Evolutionary conservation across 2,329 filamentous ascomycete species (phyloP).

Genomic region (Emergomyces orientalis): DNA sequence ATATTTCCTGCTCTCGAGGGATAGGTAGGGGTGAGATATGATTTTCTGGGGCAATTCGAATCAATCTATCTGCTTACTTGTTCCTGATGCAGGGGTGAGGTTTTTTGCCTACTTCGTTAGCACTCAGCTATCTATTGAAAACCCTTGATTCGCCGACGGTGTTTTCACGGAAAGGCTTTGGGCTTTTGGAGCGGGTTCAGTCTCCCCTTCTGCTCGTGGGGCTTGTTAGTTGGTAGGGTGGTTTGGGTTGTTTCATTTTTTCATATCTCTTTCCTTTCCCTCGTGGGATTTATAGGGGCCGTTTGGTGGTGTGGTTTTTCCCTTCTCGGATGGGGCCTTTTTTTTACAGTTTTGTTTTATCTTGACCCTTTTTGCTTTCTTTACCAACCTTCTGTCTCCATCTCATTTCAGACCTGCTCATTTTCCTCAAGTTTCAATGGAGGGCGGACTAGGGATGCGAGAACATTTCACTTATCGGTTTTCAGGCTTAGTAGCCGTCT

Average conservation of each 20-base stretch:
- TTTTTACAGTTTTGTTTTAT: not conserved
- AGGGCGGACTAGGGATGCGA: constrained; percentile 50
- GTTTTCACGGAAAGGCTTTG: constrained; percentile 9
- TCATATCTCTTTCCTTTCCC: not conserved
- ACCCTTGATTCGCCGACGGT: constrained; percentile 10
- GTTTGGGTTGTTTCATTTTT: not conserved
- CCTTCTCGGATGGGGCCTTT: not conserved
- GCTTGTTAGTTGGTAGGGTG: not conserved
- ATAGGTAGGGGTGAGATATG: not conserved
- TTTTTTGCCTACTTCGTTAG: not conserved
- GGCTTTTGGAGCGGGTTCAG: not conserved
- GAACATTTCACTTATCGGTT: constrained; percentile 30
- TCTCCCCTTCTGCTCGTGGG: not conserved
- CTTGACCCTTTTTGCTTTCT: not conserved
- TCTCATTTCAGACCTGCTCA: constrained; percentile 48
- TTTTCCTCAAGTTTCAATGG: constrained; percentile 39
- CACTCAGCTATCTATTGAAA: constrained; percentile 8
- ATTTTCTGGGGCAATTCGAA: not conserved
- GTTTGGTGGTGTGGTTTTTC: not conserved
- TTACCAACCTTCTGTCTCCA: constrained; percentile 30
- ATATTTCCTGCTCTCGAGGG: not conserved
- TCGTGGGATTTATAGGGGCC: not conserved
- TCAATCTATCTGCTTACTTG: not conserved
- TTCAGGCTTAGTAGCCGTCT: not conserved
- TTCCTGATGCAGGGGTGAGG: not conserved